Evolutionary conservation across 2,329 filamentous ascomycete genomes (phyloP).

Genomic region (Trichothecium roseum): DNA sequence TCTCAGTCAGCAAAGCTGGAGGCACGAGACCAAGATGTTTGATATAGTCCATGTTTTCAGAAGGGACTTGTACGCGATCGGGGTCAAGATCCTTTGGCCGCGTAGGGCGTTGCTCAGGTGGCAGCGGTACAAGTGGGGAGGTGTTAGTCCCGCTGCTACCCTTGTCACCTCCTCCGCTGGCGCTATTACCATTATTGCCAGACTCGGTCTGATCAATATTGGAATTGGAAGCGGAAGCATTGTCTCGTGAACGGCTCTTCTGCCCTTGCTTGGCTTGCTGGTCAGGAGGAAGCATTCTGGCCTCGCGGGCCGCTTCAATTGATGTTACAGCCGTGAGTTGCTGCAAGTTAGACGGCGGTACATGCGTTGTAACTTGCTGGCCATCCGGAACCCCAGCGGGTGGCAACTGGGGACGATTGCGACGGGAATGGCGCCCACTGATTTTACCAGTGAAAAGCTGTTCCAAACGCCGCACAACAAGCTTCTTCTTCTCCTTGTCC

Average conservation of each 20-base stretch:
- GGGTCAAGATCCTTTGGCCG: slow-evolving; percentile 68
- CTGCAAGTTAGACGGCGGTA: too few relatives aligned
- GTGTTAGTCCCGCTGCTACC: slow-evolving; percentile 18
- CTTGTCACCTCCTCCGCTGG: slow-evolving; percentile 10
- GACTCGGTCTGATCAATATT: slow-evolving; percentile 36
- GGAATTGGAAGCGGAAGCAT: slow-evolving; percentile 34
- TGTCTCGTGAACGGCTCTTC: slow-evolving; percentile 30
- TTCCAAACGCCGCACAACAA: slow-evolving; percentile 67
- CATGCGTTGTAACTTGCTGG: too few relatives aligned
- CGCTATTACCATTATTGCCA: slow-evolving; percentile 24
- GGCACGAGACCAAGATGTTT: slow-evolving; percentile 60
- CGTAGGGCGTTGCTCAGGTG: slow-evolving; percentile 65
- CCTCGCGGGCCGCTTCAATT: slow-evolving; percentile 33
- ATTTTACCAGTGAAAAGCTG: slow-evolving; percentile 72
- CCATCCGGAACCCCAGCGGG: too few relatives aligned
- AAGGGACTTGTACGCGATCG: slow-evolving; percentile 62
- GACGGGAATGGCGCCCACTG: slow-evolving; percentile 25
- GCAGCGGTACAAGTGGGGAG: slow-evolving; percentile 26
- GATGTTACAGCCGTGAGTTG: not conserved
- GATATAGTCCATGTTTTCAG: slow-evolving; percentile 73
- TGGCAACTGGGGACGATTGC: slow-evolving; percentile 7
- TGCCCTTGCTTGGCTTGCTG: slow-evolving; percentile 20
- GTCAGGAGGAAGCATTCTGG: slow-evolving; percentile 30
- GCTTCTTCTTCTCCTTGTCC: slow-evolving; percentile 64
- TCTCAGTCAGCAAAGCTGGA: slow-evolving; percentile 38